Evolutionary conservation across 2,329 filamentous ascomycete genomes (phyloP), one percentile per base, ranked within the genome.

Genomic region (Alternaria alternata): DNA sequence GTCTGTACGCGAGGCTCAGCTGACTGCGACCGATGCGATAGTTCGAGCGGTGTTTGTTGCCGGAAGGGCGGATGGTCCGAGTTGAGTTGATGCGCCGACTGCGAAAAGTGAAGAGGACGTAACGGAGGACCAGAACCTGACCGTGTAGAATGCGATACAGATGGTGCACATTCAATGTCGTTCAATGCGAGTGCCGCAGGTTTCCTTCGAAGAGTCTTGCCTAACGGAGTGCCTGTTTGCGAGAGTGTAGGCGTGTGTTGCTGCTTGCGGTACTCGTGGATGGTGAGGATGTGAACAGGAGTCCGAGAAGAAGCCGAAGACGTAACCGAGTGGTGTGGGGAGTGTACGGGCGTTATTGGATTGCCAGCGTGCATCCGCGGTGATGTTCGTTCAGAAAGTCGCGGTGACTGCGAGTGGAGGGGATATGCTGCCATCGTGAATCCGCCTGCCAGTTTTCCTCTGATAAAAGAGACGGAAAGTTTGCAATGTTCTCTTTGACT

Each of bases 231-330:
- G 12, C 61, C 67, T 14, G 69, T 64, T 38, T 68, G 69, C 41
- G 70, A 66, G n/a, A 42, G 47, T 28, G 47, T 68, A 7, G 78
- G 75, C 47, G 74, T 74, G 38, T 71, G 66, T 51, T 78, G 75
- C 63, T 76, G 76, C 59, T 75, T 77, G 57, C 78, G 76, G 56
- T 79, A 80, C 57, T 79, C 76, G 69, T 78, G 78, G 20, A 80
- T 67, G 22, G 78, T 73, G n/a, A 80, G 67, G 3, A 71, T 67
- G 44, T 77, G 76, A 20, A 75, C 41, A 5, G 75, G 74, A 34
- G 74, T 73, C 24, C 73, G 73, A 6, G 75, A 70, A 30, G 74
- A 74, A 16, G 67, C 63, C 5, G 77, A 75, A 34, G 71, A 76
- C 34, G 71, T 66, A 22, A 76, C 66, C 4, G 77, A 79, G 59